Base-by-base conservation (phyloP, 2,329 filamentous ascomycete genomes). In the Beauveria brongniartii region DNA sequence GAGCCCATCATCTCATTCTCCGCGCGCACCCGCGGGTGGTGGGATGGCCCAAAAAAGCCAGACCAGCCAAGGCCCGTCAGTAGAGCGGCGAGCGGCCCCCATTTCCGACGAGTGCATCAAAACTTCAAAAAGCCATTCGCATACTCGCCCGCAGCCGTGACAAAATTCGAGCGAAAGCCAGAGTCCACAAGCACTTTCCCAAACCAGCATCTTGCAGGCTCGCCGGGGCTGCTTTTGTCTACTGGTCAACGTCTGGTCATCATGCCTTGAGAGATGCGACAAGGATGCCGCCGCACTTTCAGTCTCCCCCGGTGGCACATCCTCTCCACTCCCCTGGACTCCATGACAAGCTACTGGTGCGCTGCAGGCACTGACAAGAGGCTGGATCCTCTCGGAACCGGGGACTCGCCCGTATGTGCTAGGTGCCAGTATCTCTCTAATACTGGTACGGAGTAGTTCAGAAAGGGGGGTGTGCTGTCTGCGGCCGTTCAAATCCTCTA, bases 231-330 rank as follows among this genome's bases (percentile, higher is more conserved):
- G 46, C 22, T 20, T 5, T 55, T 40, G 40, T 41, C 43, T 48
- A 18, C 16, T 44, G 34, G 41, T 46, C 22, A 59, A 54, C 40
- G 40, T 59, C 47, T 58, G 55, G 55, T 50, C 24, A 20, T 40
- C 24, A 26, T 50, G 37, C 46, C 47, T 59, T 52, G 24, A 51
- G 24, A 51, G 57, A 59, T 59, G 57, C 41, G 57, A 59, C 57
- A 59, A 53, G 57, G 57, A 59, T 59, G 28, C 48, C 40, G 41
- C 57, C 44, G 57, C 57, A 46, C 57, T 28, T 53, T 50, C 57
- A 54, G 28, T 59, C 57, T 59, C 57, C 57, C 57, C 57, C 50
- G 57, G 56, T 59, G 56, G 57, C 57, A 59, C 56, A 59, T 53
- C 57, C 57, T 59, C 48, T 59, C 57, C 57, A 59, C 57, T 41